Evolutionary conservation across 768 basidiomycete genomes (phyloP).

Genomic region (Boletus pseudopeckii): DNA sequence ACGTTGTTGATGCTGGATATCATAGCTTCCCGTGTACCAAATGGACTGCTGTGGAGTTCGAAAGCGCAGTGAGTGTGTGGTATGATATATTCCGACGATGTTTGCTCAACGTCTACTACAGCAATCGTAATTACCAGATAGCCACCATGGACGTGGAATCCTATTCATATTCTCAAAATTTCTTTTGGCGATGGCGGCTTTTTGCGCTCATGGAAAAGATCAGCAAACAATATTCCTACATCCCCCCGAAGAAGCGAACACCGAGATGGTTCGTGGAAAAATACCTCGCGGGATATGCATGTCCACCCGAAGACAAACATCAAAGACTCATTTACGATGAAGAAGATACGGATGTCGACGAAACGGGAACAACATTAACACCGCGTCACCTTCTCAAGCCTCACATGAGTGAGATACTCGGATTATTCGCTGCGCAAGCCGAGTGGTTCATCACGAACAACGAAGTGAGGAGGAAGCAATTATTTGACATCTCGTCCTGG

Average conservation of each 20-base stretch:
- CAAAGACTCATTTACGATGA: slow-evolving; percentile 37
- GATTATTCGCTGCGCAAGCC: slow-evolving; percentile 51
- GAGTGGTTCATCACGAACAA: slow-evolving; percentile 59
- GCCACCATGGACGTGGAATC: slow-evolving; percentile 44
- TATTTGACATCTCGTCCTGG: slow-evolving; percentile 49
- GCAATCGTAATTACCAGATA: slow-evolving; percentile 44
- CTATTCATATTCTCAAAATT: slow-evolving; percentile 43
- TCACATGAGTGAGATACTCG: slow-evolving; percentile 48
- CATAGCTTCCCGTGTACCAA: slow-evolving; percentile 27
- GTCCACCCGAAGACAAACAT: slow-evolving; percentile 24
- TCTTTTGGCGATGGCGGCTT: slow-evolving; percentile 50
- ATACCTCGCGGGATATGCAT: slow-evolving; percentile 36
- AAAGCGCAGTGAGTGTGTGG: slow-evolving; percentile 25
- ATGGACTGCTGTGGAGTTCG: slow-evolving; percentile 33
- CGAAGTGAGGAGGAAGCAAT: slow-evolving; percentile 22
- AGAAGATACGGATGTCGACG: slow-evolving; percentile 29
- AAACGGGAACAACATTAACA: slow-evolving; percentile 25
- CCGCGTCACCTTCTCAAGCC: slow-evolving; percentile 46
- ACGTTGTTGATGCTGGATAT: background rate
- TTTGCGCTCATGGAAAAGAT: slow-evolving; percentile 46
- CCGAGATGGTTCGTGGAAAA: slow-evolving; percentile 48
- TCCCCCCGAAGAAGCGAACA: slow-evolving; percentile 37
- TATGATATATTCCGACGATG: background rate
- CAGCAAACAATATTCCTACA: slow-evolving; percentile 32
- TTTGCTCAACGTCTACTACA: slow-evolving; percentile 19